Evolutionary conservation across 306 rosid genomes (phyloP).

Genomic region (Quercus robur): DNA sequence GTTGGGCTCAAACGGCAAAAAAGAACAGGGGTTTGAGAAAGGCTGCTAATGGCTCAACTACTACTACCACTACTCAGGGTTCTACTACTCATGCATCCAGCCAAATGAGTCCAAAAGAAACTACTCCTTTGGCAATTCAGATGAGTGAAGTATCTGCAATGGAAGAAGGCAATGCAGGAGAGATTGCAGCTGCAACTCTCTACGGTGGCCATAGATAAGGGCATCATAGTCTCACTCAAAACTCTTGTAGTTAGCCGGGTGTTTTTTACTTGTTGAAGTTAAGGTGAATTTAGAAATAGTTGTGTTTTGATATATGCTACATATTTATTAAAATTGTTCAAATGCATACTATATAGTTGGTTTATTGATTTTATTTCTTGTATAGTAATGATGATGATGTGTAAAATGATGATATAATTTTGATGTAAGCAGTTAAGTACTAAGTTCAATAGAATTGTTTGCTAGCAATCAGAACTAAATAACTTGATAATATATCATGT

Average conservation of each 20-base stretch:
- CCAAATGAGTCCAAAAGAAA: conserved; percentile 6
- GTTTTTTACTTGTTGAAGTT: too few species aligned
- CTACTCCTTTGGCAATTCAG: not conserved
- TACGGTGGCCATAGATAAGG: not conserved
- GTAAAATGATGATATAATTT: too few species aligned
- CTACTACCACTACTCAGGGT: not conserved
- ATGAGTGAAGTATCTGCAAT: not conserved
- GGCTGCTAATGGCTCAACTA: conserved; percentile 5
- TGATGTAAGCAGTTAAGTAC: too few species aligned
- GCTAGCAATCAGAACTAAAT: too few species aligned
- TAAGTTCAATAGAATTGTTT: too few species aligned
- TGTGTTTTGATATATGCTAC: too few species aligned
- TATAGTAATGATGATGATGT: too few species aligned
- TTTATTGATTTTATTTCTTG: too few species aligned
- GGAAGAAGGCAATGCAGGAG: not conserved
- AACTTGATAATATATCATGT: too few species aligned
- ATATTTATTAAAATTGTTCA: too few species aligned
- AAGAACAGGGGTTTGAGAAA: conserved; percentile 15
- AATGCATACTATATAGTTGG: too few species aligned
- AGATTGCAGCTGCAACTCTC: not conserved
- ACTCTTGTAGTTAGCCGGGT: not conserved
- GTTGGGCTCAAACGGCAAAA: conserved; percentile 27
- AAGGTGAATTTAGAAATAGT: too few species aligned
- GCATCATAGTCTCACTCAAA: not conserved
- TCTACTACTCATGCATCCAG: not conserved